These are phyloP conservation scores for Croton laevigatus DNA, from an alignment of 441 rosid species.

Conservation along the genomic window DNA sequence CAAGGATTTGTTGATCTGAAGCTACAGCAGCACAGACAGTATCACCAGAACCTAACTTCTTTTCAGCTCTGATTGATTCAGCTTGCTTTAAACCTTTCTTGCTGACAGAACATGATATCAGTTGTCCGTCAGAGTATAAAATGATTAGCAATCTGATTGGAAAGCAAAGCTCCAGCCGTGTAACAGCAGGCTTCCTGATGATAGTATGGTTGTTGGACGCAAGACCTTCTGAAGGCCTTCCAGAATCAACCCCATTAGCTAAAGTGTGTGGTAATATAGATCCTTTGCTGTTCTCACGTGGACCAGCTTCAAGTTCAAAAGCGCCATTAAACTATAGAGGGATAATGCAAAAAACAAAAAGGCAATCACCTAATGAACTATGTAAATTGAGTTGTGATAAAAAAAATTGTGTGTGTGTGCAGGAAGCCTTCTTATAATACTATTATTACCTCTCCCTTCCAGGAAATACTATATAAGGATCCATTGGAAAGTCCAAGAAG, in stretches of 20 bases:
- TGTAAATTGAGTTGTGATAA: neutral
- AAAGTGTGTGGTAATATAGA: conserved; percentile 34
- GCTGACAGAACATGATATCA: conserved; percentile 74
- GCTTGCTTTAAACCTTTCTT: conserved; percentile 79
- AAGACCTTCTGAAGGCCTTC: conserved; percentile 37
- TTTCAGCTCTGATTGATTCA: conserved; percentile 72
- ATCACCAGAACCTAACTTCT: conserved; percentile 70
- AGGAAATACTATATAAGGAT: conserved; percentile 74
- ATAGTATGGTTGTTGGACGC: conserved; percentile 31
- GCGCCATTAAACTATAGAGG: conserved; percentile 73
- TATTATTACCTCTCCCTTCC: conserved; percentile 94
- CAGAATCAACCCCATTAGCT: conserved; percentile 56
- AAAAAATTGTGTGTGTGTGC: neutral
- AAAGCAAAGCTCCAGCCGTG: conserved; percentile 72
- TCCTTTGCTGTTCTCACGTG: conserved; percentile 35
- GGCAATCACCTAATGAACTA: conserved; percentile 8
- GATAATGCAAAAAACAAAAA: conserved; percentile 11
- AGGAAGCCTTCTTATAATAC: conserved; percentile 7
- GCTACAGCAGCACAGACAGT: conserved; percentile 82
- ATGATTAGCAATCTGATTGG: conserved; percentile 70
- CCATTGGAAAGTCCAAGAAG: conserved; percentile 90
- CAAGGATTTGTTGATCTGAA: conserved; percentile 90
- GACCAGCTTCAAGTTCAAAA: conserved; percentile 51
- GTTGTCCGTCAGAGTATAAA: conserved; percentile 69
- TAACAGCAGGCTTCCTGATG: conserved; percentile 47